A percentile compares a stretch with the other conserved stretches of the same genome.
These are phyloP conservation scores for Schwanniomyces occidentalis DNA, from an alignment of 805 yeast species.

Conservation along the genomic window DNA sequence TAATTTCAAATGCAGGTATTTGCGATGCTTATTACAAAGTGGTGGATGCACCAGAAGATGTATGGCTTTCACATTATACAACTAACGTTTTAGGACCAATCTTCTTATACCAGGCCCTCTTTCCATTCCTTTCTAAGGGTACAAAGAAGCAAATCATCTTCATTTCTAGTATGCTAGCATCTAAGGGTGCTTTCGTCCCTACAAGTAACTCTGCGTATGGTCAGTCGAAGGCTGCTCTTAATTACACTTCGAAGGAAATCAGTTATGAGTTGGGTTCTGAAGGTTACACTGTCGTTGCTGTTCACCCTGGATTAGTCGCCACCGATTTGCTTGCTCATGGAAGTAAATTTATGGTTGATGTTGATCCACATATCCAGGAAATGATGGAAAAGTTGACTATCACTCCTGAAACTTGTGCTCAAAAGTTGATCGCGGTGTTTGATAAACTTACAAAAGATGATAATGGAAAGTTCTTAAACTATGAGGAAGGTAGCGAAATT, in stretches of 20 bases:
- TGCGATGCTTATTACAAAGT: conserved; percentile 14
- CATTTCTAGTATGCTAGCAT: conserved; percentile 27
- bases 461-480: conserved; percentile 14
- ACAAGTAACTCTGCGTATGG: conserved; percentile 24
- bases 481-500: conserved; percentile 12
- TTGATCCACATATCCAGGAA: conserved; percentile 2
- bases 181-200: conserved; percentile 22
- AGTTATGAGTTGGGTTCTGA: conserved; percentile 21
- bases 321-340: conserved; percentile 29
- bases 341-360: background rate
- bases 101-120: conserved; percentile 24
- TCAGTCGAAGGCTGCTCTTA: conserved; percentile 38
- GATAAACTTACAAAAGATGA: conserved; percentile 6
- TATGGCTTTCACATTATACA: conserved; percentile 13
- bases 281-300: conserved; percentile 26
- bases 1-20: conserved; percentile 33
- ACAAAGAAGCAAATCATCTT: conserved; percentile 26
- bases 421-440: conserved; percentile 7
- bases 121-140: conserved; percentile 22
- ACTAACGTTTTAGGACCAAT: conserved; percentile 33
- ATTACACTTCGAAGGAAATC: conserved; percentile 25
- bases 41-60: conserved; percentile 16
- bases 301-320: conserved; percentile 43
- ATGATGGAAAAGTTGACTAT: conserved; percentile 4
- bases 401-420: conserved; percentile 13